Conservation (phyloP, 208 protist genomes). For the Crithidia expoeki region DNA sequence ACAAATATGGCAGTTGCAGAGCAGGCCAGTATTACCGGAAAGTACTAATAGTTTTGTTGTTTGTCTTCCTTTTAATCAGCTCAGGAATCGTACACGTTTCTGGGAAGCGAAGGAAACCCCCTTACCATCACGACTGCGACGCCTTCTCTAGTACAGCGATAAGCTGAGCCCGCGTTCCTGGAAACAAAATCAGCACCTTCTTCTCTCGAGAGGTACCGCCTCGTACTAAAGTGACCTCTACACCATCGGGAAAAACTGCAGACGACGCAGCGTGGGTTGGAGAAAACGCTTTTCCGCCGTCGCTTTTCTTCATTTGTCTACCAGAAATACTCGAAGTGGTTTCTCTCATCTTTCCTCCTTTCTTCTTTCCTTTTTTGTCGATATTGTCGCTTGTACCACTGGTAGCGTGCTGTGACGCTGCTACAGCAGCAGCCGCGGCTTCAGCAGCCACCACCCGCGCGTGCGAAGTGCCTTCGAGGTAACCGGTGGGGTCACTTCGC, state of each 20-base stretch:
- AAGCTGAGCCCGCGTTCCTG: conserved; percentile 62
- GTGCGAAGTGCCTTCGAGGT: conserved; percentile 36
- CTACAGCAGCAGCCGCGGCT: neutral
- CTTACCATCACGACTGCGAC: conserved; percentile 3
- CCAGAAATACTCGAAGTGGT: neutral
- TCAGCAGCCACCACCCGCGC: conserved; percentile 16
- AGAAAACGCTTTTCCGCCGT: neutral
- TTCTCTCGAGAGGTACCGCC: conserved; percentile 69
- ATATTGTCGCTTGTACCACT: neutral
- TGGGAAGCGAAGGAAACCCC: neutral
- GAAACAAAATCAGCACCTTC: conserved; percentile 55
- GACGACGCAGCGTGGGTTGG: neutral
- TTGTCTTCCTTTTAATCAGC: too few relatives aligned
- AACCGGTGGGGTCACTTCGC: conserved; percentile 12
- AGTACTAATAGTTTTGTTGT: too few relatives aligned
- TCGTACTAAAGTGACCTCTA: conserved; percentile 56
- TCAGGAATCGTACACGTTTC: too few relatives aligned
- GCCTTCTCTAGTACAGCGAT: conserved; percentile 50
- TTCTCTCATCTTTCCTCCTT: conserved; percentile 29
- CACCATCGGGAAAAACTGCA: conserved; percentile 24
- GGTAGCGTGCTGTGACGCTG: neutral
- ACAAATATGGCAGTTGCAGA: too few relatives aligned
- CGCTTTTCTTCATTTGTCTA: neutral
- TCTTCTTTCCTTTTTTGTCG: conserved; percentile 26
- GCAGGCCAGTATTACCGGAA: too few relatives aligned